These are phyloP conservation scores for Malassezia brasiliensis DNA, from an alignment of 1,284 basidiomycete species.

Conservation along the genomic window DNA sequence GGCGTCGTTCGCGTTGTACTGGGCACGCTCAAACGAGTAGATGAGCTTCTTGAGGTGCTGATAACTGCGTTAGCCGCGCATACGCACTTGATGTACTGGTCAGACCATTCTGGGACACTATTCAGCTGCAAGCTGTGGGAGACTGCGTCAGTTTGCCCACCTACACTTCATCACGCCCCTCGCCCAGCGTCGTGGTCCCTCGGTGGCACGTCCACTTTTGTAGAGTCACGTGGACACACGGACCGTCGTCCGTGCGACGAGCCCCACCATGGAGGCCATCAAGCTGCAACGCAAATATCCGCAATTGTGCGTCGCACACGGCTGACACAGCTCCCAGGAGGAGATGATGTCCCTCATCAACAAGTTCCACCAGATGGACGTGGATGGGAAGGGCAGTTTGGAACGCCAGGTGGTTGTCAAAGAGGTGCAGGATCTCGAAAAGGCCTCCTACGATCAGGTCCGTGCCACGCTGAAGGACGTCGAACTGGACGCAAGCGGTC, in stretches of 20 bases:
- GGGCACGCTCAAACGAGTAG: constrained; percentile 36
- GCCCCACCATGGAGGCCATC: constrained; percentile 61
- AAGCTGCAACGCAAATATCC: constrained; percentile 88
- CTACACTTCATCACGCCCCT: constrained; percentile 16
- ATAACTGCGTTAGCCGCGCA: constrained; percentile 22
- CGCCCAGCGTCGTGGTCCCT: background rate
- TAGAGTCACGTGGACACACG: background rate
- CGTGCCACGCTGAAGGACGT: constrained; percentile 80
- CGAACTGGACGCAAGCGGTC: constrained; percentile 84
- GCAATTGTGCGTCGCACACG: constrained; percentile 63
- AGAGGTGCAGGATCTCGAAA: constrained; percentile 34
- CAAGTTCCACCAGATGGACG: constrained; percentile 39
- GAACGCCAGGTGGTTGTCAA: constrained; percentile 42
- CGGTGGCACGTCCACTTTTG: too few relatives aligned
- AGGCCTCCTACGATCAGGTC: constrained; percentile 41
- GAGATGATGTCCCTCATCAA: constrained; percentile 47
- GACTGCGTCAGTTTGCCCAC: constrained; percentile 18
- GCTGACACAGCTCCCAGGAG: constrained; percentile 37
- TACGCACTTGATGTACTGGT: constrained; percentile 62
- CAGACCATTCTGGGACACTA: constrained; percentile 86
- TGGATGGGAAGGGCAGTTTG: constrained; percentile 43
- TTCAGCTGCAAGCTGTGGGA: constrained; percentile 78
- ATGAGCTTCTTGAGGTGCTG: constrained; percentile 47
- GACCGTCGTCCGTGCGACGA: constrained; percentile 14
- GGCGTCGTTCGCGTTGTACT: constrained; percentile 1